A percentile compares a stretch with the other conserved stretches of the same genome.
Evolutionary conservation across 306 rosid species (phyloP).

Genomic region (Prinsepia uniflora): DNA sequence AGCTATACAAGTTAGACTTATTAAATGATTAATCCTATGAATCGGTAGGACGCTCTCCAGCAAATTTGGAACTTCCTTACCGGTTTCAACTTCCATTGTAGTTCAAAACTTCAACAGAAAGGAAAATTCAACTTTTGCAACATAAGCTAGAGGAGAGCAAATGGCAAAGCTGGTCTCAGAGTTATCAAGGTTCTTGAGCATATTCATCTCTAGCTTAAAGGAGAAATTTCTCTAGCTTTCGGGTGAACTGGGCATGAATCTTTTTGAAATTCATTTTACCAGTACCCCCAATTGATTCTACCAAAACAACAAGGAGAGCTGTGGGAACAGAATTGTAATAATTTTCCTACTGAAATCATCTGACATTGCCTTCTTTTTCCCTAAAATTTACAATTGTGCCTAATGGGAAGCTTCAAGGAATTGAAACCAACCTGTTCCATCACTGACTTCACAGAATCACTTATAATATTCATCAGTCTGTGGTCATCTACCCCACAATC

Average conservation of each 20-base stretch:
- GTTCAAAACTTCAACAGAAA: not conserved
- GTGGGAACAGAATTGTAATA: not conserved
- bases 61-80: too few species aligned
- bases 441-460: conserved; percentile 89
- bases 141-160: not conserved
- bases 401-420: not conserved
- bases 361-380: not conserved
- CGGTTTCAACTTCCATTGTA: too few species aligned
- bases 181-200: not conserved
- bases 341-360: not conserved
- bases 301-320: not conserved
- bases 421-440: conserved; percentile 71
- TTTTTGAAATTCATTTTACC: not conserved
- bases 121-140: not conserved
- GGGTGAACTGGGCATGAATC: not conserved
- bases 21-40: too few species aligned
- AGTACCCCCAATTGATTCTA: not conserved
- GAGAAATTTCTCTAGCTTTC: not conserved
- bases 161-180: not conserved
- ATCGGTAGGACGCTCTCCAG: too few species aligned
- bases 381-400: not conserved
- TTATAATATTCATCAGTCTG: conserved; percentile 81
- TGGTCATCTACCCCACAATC: conserved; percentile 85
- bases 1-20: too few species aligned
- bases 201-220: not conserved